phyloP scores from a whole-genome alignment of 2,329 filamentous ascomycete genomes.

The Fulvia fulva region DNA sequence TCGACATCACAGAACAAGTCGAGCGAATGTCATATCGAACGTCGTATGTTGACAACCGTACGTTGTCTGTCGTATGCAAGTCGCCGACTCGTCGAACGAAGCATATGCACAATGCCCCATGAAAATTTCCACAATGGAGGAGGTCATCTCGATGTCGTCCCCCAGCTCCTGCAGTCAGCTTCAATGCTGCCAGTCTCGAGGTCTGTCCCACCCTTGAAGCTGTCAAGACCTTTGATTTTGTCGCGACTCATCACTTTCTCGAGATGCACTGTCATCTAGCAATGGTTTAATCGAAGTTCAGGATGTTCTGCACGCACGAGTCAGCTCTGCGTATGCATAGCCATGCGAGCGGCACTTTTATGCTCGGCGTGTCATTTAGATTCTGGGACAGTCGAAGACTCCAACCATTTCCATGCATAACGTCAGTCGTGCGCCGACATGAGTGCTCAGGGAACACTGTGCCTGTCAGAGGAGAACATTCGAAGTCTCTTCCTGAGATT shows the following conservation, averaged over 20 bases:
- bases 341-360: no score
- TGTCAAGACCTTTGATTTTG: no score
- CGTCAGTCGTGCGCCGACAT: no score
- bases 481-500: no score
- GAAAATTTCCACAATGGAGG: neutral
- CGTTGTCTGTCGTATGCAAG: neutral
- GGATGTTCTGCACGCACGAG: slow-evolving; percentile 8
- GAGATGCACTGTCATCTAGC: neutral
- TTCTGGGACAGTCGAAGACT: no score
- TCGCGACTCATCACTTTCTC: no score
- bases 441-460: no score
- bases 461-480: no score
- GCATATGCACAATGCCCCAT: neutral
- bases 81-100: neutral
- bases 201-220: neutral
- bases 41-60: neutral
- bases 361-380: no score
- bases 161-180: neutral
- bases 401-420: no score
- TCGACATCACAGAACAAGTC: neutral
- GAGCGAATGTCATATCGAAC: neutral
- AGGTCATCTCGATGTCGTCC: neutral
- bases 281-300: slow-evolving; percentile 12
- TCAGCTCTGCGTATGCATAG: neutral
- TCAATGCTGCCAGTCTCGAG: neutral